Conservation (phyloP, 345 rosid genomes). For the Streptanthus diversifolius region DNA sequence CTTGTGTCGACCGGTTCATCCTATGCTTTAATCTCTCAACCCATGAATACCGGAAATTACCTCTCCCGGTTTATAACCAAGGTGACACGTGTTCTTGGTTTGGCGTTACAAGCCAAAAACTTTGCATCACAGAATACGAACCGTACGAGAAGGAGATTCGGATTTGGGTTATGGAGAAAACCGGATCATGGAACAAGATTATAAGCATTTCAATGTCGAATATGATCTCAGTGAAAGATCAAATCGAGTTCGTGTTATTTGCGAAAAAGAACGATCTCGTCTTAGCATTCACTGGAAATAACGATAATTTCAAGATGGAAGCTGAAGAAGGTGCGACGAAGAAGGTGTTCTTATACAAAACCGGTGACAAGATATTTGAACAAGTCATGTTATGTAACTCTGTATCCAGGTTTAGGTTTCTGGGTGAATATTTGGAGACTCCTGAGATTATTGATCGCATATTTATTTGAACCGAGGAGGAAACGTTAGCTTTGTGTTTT, state of each 20-base stretch:
- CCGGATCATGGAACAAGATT: slow-evolving; percentile 25
- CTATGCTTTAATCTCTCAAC: slow-evolving; percentile 23
- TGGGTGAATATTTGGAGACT: slow-evolving; percentile 17
- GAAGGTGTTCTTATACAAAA: slow-evolving; percentile 14
- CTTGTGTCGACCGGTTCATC: slow-evolving; percentile 21
- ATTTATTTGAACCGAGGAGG: background rate
- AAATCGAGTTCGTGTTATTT: slow-evolving; percentile 7
- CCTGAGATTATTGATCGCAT: background rate
- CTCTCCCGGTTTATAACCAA: slow-evolving; percentile 14
- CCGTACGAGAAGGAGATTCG: background rate
- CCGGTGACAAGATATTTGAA: background rate
- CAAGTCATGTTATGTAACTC: background rate
- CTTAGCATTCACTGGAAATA: background rate
- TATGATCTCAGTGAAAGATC: background rate
- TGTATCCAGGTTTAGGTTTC: background rate
- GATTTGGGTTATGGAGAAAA: slow-evolving; percentile 25
- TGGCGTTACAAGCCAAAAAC: slow-evolving; percentile 16
- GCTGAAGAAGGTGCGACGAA: background rate
- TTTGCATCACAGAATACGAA: slow-evolving; percentile 13
- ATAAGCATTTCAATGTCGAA: slow-evolving; percentile 13
- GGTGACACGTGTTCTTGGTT: slow-evolving; percentile 18
- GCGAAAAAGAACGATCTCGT: slow-evolving; percentile 22
- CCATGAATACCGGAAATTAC: slow-evolving; percentile 10
- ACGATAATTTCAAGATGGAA: background rate
- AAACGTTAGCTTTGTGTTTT: background rate